Base-by-base conservation (phyloP, 2,329 filamentous ascomycete genomes). In the Trichoderma atrobrunneum region DNA sequence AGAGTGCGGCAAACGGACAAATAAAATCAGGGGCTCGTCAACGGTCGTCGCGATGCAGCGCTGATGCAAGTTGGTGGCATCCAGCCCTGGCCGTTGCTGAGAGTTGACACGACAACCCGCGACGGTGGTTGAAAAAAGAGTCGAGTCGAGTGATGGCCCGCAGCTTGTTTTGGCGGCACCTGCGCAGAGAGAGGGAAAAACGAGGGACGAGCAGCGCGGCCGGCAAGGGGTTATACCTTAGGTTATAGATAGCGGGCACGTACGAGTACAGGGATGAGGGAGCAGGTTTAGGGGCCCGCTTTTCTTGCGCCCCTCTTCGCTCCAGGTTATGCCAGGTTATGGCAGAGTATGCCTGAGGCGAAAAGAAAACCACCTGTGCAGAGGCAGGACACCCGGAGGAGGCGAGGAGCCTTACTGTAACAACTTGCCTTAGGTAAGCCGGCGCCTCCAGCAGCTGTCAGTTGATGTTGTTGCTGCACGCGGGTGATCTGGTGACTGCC, bases 91-190 rank as follows among this genome's bases (percentile, higher is more conserved):
- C 34, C 62, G 67, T 56, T 67, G 68, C 26, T 56, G 12, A 61
- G 66, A 69, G 66, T 65, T 66, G 72, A 73, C 67, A 67, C 72
- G 69, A 71, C 68, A 71, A 71, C 64, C 70, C 26, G 70, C 70
- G 63, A 68, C 60, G 64, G 34, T 69, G 65, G 54, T 70, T 70
- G 64, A 48, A 48, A 48, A 60, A 36, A 56, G 60, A 34, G 36
- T 56, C 54, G 36, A 48, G 67, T 70, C 56, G 26, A 62, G 65
- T 51, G 61, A 67, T 73, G 60, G 60, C 36, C 60, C 68, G 51
- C 56, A 39, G 67, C 62, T 71, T 59, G 67, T 43, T 72, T 48
- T 54, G 64, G 63, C 60, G 71, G 60, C 67, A 70, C 71, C 60
- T 59, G 60, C 67, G 54, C 56, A 57, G 60, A 71, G 66, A 24